Conservation (phyloP, 1,284 basidiomycete species). For the Lentinula novae-zelandiae region DNA sequence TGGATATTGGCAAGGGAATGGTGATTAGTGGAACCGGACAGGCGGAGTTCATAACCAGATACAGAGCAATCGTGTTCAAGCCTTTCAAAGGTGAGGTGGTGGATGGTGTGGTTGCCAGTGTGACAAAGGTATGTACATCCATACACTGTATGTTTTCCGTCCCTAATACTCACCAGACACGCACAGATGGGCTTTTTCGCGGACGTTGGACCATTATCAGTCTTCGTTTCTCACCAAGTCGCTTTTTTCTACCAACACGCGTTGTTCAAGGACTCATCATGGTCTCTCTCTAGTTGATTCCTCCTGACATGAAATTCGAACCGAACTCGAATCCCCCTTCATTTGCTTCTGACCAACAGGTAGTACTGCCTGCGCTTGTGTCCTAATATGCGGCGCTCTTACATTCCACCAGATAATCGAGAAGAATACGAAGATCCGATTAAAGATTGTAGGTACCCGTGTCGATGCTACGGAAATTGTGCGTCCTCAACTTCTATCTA, state of each 20-base stretch:
- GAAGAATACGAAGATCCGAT: conserved; percentile 87
- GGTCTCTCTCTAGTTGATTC: conserved; percentile 65
- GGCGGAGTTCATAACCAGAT: conserved; percentile 89
- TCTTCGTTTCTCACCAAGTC: conserved; percentile 94
- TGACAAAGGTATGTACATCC: conserved; percentile 74
- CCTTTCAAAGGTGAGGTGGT: conserved; percentile 99
- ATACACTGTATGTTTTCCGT: background rate
- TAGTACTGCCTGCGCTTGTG: conserved; percentile 23
- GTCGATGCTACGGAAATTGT: conserved; percentile 98
- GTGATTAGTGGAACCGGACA: conserved; percentile 91
- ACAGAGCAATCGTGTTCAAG: conserved; percentile 94
- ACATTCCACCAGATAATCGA: conserved; percentile 69
- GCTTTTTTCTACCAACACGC: conserved; percentile 26
- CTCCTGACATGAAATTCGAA: conserved; percentile 90
- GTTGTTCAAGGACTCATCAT: conserved; percentile 1
- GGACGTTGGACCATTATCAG: conserved; percentile 89
- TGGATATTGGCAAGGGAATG: conserved; percentile 89
- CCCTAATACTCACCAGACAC: background rate
- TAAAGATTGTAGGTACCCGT: conserved; percentile 96
- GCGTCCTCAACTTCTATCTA: conserved; percentile 28
- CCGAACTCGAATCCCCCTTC: conserved; percentile 91
- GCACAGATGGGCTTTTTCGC: conserved; percentile 96
- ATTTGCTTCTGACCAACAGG: conserved; percentile 87
- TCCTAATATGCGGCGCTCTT: conserved; percentile 7
- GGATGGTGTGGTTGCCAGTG: conserved; percentile 93